Evolutionary conservation across 1,139 yeast genomes (phyloP), one percentile per base, ranked within the genome.

Genomic region (Magnusiomyces suaveolens): DNA sequence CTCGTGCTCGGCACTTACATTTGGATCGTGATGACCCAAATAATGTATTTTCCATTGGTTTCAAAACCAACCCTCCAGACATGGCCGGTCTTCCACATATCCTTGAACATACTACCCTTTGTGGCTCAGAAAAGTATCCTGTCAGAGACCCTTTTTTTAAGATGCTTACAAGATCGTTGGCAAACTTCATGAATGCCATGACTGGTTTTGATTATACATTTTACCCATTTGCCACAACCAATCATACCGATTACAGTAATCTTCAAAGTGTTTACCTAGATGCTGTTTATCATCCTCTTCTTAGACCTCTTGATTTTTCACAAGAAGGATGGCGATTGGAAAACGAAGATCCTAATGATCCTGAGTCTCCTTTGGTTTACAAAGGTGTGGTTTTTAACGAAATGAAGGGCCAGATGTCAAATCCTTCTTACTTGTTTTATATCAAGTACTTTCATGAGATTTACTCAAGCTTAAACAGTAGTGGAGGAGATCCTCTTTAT

Each of bases 271-370:
- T 92, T 8, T 92, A 94, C 66, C 75, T 90, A 53, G 95, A 92
- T 59, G 84, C 96, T 2, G 92, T 90, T 0, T 79, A 89, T 58
- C 83, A 82, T 62, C 98, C 99, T 3, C 69, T 87, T 52, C 72
- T 92, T 58, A 77, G 86, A 38, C 78, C 80, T 59, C 83, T 84
- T 54, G 98, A 94, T 69, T 92, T 92, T 66, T 77, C 79, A 60
- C 98, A 94, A 72, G 99, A 92, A 72, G 99, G 99, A 43, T 92
- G 99, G 99, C 80, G 99, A 67, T 73, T 94, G 49, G 99, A 92
- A 68, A 82, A 87, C 62, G 80, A 80, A 55, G 76, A 75, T 51
- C 71, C 82, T 25, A 57, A 60, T 16, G 90, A 90, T 64, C 72
- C 73, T 8, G 59, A 63, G 0, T 76, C 87, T 20, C 85, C 87